Conservation (phyloP, 2,329 filamentous ascomycete genomes). For the Thermothelomyces thermophilus region DNA sequence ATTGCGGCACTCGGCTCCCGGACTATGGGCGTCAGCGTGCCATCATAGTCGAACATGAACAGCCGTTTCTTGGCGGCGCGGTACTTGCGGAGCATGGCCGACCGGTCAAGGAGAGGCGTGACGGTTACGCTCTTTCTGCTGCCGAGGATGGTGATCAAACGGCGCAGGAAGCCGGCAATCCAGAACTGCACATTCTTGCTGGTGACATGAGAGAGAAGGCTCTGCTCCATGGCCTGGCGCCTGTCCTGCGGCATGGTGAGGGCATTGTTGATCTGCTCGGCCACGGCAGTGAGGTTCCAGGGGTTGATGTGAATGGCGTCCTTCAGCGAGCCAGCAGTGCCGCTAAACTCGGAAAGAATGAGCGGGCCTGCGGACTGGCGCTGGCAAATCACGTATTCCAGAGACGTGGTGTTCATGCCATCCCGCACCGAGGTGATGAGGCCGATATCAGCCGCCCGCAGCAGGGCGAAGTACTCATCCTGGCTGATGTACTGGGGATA, state of each 20-base stretch:
- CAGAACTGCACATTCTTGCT: constrained; percentile 81
- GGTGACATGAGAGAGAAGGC: constrained; percentile 76
- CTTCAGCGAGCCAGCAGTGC: constrained; percentile 77
- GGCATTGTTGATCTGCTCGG: constrained; percentile 73
- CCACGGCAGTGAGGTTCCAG: constrained; percentile 83
- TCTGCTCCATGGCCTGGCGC: constrained; percentile 62
- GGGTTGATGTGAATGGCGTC: constrained; percentile 95
- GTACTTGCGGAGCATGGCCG: constrained; percentile 67
- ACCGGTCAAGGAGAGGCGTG: constrained; percentile 75
- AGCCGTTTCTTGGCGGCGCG: constrained; percentile 68
- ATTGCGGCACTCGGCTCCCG: constrained; percentile 84
- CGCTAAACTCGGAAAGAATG: constrained; percentile 94
- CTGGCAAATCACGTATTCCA: constrained; percentile 92
- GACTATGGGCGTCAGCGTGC: constrained; percentile 91
- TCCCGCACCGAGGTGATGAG: constrained; percentile 93
- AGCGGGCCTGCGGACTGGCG: constrained; percentile 78
- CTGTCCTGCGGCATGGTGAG: constrained; percentile 66
- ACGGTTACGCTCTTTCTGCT: constrained; percentile 67
- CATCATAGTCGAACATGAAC: constrained; percentile 99
- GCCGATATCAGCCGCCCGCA: constrained; percentile 83
- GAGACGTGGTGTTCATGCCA: constrained; percentile 94
- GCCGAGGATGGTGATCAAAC: constrained; percentile 71
- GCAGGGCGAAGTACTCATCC: constrained; percentile 90
- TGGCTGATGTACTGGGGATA: constrained; percentile 87
- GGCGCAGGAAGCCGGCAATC: constrained; percentile 72